Percentiles rank a stretch among this genome's conserved stretches.
Conservation (phyloP, 805 yeast species). For the Ogataea minuta region DNA sequence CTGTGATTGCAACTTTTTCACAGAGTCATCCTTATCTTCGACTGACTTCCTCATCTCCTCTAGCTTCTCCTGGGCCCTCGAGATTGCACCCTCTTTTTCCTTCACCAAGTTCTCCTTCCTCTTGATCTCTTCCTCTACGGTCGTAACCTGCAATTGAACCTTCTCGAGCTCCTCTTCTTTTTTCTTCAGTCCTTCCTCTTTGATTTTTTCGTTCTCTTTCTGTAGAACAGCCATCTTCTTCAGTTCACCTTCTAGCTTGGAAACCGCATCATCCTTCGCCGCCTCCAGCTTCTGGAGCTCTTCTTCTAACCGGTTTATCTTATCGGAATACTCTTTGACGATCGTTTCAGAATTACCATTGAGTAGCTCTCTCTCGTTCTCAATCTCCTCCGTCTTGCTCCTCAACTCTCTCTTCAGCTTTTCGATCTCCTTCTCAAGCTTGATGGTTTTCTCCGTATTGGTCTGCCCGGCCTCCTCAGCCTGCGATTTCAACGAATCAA, state of each 20-base stretch:
- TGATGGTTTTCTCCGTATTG: conserved; percentile 19
- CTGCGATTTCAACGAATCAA: conserved; percentile 13
- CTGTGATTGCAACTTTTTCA: not conserved
- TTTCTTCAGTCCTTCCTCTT: not conserved
- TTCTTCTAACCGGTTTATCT: conserved; percentile 43
- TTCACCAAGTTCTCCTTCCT: not conserved
- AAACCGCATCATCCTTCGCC: conserved; percentile 14
- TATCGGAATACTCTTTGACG: conserved; percentile 47
- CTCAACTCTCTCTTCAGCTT: conserved; percentile 36
- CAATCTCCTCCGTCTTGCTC: conserved; percentile 43
- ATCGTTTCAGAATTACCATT: conserved; percentile 50
- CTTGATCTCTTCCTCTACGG: not conserved
- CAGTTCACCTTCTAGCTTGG: conserved; percentile 15
- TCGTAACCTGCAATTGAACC: conserved; percentile 4
- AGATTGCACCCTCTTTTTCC: conserved; percentile 4
- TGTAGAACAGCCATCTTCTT: not conserved
- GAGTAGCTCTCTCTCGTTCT: conserved; percentile 46
- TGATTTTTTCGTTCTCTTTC: conserved; percentile 2
- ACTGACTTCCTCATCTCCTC: not conserved
- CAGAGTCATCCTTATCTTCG: not conserved
- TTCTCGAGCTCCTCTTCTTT: not conserved
- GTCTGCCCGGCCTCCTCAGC: conserved; percentile 23
- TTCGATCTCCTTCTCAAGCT: conserved; percentile 31
- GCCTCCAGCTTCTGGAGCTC: conserved; percentile 16
- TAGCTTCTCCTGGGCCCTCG: not conserved